Evolutionary conservation across 495 filamentous ascomycete genomes (phyloP), one percentile per base, ranked within the genome.

Genomic region (Aspergillus sparsus): DNA sequence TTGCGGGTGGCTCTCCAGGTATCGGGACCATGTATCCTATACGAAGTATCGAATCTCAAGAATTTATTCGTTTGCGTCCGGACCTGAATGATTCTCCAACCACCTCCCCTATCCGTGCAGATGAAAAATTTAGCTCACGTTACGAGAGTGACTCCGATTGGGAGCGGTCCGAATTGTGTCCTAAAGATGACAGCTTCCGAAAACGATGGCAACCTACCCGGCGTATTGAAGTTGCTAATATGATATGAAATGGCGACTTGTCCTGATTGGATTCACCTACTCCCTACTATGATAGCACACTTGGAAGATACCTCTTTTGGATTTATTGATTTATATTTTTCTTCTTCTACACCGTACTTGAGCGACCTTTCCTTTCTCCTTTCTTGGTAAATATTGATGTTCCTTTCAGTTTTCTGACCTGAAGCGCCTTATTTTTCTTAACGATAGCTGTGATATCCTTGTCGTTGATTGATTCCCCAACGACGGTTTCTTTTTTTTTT

Each of bases 11-110:
- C 7, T 75, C 74, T 0, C 72, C 74, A 55, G 72, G 71, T n/a
- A 37, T 63, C 15, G 68, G 68, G 5, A 71, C 71, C 1, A 74
- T 76, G 68, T 74, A 78, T 37, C 76, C 77, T 0, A 72, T 73
- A 10, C 71, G 67, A 9, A 72, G 55, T 18, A 53, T 63, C 0
- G 72, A 77, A 21, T 76, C 76, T 0, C 66, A 71, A 37, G 74
- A 80, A 21, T 70, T 74, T 34, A 31, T 73, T 5, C 70, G 72
- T 7, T 58, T 75, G 33, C 66, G 72, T 6, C 65, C 64, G 1
- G 68, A 65, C 7, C 37, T 68, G 6, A 66, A 64, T 41, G 64
- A 64, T 15, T 67, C 68, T 13, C 53, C 44, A 13, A 55, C 15
- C 15, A 55, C 35, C 9, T 63, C 64, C 11, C 52, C 65, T 6